A percentile compares a stretch with the other conserved stretches of the same genome.
Conservation (phyloP, 495 filamentous ascomycete genomes). For the Beverwykella pulmonaria region DNA sequence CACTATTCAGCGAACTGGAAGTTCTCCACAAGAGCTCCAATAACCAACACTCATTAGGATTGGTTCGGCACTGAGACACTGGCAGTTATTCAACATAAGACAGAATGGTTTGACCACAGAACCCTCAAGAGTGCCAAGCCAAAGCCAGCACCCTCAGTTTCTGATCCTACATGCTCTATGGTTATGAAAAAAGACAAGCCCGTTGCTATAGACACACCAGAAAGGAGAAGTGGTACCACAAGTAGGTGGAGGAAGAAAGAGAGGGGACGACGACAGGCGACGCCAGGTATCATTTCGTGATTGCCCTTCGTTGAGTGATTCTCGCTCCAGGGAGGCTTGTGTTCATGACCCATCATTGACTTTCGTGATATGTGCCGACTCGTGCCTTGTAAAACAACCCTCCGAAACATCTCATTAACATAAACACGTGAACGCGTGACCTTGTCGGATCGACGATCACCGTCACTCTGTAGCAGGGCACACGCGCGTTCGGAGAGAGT, state of each 20-base stretch:
- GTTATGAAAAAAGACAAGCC: not conserved
- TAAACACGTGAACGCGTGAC: constrained; percentile 6
- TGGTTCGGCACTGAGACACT: too few species aligned
- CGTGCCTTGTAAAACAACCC: not conserved
- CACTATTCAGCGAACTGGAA: too few species aligned
- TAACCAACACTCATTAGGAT: too few species aligned
- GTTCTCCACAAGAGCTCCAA: too few species aligned
- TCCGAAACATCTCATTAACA: constrained; percentile 1
- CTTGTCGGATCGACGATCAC: not conserved
- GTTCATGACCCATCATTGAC: constrained; percentile 12
- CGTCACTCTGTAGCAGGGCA: not conserved
- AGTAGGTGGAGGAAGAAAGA: constrained; percentile 1
- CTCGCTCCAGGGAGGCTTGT: constrained; percentile 5
- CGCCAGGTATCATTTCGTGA: constrained; percentile 37
- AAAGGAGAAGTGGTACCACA: not conserved
- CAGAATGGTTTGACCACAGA: not conserved
- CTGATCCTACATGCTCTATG: constrained; percentile 51
- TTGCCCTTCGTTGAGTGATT: constrained; percentile 21
- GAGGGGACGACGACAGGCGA: constrained; percentile 15
- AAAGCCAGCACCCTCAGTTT: constrained; percentile 65
- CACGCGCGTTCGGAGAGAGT: not conserved
- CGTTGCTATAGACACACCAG: not conserved
- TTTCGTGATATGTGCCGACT: constrained; percentile 22
- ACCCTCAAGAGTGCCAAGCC: constrained; percentile 57
- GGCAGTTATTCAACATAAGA: too few species aligned